Evolutionary conservation across 2,329 filamentous ascomycete genomes (phyloP), one percentile per base, ranked within the genome.

Genomic region (Pseudocercospora eumusae): DNA sequence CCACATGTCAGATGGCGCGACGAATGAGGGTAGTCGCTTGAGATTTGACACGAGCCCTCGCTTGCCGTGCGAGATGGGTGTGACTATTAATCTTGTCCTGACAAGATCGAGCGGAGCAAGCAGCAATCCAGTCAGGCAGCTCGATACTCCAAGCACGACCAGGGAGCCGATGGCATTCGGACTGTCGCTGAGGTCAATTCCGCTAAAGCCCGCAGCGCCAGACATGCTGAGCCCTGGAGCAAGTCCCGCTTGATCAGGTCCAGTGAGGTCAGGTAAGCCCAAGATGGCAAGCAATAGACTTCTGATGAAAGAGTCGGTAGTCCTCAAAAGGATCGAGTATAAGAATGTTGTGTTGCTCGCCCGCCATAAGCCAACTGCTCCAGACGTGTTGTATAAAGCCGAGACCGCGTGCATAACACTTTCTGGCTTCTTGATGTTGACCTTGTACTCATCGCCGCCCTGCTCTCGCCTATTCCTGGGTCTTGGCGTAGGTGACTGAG

Each of bases 361-460:
- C 75, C 97, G 97, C 93, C 93, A 99, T 4, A 97, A 88, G 4
- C 95, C 95, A 83, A 92, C 93, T 0, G 88, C 88, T 36, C 92
- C 91, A 74, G 96, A 93, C 69, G 90, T 93, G 53, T 88, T 84
- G 91, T 95, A 98, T 20, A 98, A 79, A 74, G 96, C 90, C 6
- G 88, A 88, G 63, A 99, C 85, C 2, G 95, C 91, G 68, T 96
- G 92, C 69, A 93, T 84, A 61, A 98, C 82, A 0, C 93, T 93
- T 73, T 93, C 90, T 10, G 90, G 82, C 62, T 88, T 87, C 66
- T 88, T 88, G 20, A 97, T 82, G 23, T 82, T 80, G 21, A 97
- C 83, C 61, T 87, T 87, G 74, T 93, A 65, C 2, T 67, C 63
- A 15, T 55, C 64, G 2, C 53, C 59, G 31, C 69, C 63, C 31